Percentiles rank a stretch among this genome's conserved stretches.
Evolutionary conservation across 164 flowering plant genomes (phyloP).

Genomic region (Litsea cubeba): DNA sequence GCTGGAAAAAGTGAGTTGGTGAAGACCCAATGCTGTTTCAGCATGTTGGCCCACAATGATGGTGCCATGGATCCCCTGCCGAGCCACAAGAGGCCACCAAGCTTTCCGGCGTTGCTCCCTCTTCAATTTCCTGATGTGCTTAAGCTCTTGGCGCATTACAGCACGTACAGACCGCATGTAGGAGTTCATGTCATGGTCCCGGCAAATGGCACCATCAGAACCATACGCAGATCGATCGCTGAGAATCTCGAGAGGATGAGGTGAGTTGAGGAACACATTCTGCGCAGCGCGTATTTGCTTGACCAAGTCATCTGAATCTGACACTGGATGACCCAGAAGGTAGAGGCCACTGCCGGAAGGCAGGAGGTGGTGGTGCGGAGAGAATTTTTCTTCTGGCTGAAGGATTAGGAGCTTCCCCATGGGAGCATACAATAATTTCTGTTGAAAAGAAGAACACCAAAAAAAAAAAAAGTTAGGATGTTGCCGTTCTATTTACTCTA

Average conservation of each 20-base stretch:
- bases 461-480: background rate
- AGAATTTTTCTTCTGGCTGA: constrained; percentile 83
- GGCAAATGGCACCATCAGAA: constrained; percentile 69
- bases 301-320: constrained; percentile 18
- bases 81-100: constrained; percentile 71
- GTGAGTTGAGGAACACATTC: constrained; percentile 63
- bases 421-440: constrained; percentile 78
- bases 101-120: constrained; percentile 53
- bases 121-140: constrained; percentile 47
- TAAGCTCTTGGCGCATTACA: constrained; percentile 73
- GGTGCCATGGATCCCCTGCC: constrained; percentile 15
- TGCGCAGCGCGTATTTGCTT: constrained; percentile 61
- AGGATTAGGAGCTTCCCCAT: constrained; percentile 90
- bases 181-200: constrained; percentile 93
- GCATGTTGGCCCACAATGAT: constrained; percentile 19
- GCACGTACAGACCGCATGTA: constrained; percentile 56
- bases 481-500: background rate
- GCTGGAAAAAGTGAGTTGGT: constrained; percentile 47
- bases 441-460: constrained; percentile 18
- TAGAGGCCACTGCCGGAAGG: constrained; percentile 91
- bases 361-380: constrained; percentile 89
- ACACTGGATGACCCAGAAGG: constrained; percentile 5
- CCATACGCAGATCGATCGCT: constrained; percentile 89
- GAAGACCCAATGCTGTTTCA: constrained; percentile 6
- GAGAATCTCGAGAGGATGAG: constrained; percentile 92